A percentile compares a stretch with the other conserved stretches of the same genome.
phyloP scores from a whole-genome alignment of 1,284 basidiomycete species.

The Trametes hirsuta region DNA sequence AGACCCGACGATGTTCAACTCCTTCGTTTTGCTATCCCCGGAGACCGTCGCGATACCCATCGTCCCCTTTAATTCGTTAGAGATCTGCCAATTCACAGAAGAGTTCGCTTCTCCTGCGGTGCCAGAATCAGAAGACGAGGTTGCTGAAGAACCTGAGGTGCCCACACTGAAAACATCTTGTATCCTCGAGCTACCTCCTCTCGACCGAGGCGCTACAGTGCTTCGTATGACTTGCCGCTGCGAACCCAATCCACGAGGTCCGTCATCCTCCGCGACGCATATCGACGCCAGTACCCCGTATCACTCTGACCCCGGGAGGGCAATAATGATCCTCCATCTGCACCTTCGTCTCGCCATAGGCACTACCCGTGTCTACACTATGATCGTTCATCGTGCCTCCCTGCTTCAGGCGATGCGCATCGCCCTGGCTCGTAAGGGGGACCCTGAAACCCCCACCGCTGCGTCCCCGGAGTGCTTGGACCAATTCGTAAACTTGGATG shows the following conservation, averaged over 20 bases:
- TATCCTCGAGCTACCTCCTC: conserved; percentile 40
- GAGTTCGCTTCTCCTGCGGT: conserved; percentile 9
- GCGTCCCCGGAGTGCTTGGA: not conserved
- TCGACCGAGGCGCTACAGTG: conserved; percentile 32
- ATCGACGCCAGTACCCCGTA: conserved; percentile 29
- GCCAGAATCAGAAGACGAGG: conserved; percentile 2
- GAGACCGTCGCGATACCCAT: conserved; percentile 48
- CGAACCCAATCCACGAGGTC: conserved; percentile 48
- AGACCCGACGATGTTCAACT: conserved; percentile 13
- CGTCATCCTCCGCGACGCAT: conserved; percentile 5
- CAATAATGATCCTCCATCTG: conserved; percentile 47
- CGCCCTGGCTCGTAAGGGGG: conserved; percentile 6
- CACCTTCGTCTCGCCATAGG: conserved; percentile 16
- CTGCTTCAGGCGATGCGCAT: conserved; percentile 29
- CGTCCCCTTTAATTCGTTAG: conserved; percentile 36
- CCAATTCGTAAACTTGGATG: not conserved
- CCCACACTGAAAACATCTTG: conserved; percentile 17
- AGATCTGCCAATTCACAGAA: conserved; percentile 42
- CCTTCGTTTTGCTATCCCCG: conserved; percentile 44
- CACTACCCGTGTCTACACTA: conserved; percentile 33
- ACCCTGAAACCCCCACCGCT: not conserved
- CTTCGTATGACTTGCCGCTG: conserved; percentile 43
- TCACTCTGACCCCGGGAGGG: conserved; percentile 37
- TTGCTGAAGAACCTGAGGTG: not conserved
- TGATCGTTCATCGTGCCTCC: conserved; percentile 44